Evolutionary conservation across 2,329 filamentous ascomycete genomes (phyloP), one percentile per base, ranked within the genome.

Genomic region (Colletotrichum cuscutae): DNA sequence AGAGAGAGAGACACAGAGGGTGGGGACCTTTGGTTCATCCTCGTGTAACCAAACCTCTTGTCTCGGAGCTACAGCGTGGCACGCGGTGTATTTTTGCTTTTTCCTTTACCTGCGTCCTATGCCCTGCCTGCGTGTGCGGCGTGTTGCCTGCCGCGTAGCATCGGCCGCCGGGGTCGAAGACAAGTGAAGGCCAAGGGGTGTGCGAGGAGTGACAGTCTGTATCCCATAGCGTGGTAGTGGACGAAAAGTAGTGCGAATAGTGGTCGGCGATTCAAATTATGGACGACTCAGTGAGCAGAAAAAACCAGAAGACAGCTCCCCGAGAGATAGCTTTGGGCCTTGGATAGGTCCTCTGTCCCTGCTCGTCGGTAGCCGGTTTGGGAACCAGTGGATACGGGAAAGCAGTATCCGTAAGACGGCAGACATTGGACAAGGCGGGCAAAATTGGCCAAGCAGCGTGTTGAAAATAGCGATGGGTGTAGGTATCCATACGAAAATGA

Each of bases 11-110:
- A n/a, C 7, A 49, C 15, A 49, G 42, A 49, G 7, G 42, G 42
- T 49, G 42, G 42, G 42, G 42, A n/a, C 19, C 1, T 49, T 19
- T 49, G 11, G 5, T 53, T 32, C 46, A 57, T 49, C 46, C 28
- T 62, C 42, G 69, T 72, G 69, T 59, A 68, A 68, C 58, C 42
- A 63, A 15, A 28, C 65, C 22, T 52, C 32, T 35, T 68, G 69
- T 68, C 65, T 71, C 52, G 64, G 64, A 62, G 68, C 68, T 49
- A 62, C 57, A 24, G 57, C 64, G 56, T 71, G 64, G 65, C 37
- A 68, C 58, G 58, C 57, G 69, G 69, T 46, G 59, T 28, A 28
- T 49, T 22, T 49, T 65, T 67, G 56, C 63, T 61, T 71, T 57
- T 69, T 46, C 30, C 30, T 49, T 49, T 56, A 49, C 13, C n/a